These are phyloP conservation scores for Plicaturopsis crispa DNA, from an alignment of 768 basidiomycete genomes.

Conservation along the genomic window DNA sequence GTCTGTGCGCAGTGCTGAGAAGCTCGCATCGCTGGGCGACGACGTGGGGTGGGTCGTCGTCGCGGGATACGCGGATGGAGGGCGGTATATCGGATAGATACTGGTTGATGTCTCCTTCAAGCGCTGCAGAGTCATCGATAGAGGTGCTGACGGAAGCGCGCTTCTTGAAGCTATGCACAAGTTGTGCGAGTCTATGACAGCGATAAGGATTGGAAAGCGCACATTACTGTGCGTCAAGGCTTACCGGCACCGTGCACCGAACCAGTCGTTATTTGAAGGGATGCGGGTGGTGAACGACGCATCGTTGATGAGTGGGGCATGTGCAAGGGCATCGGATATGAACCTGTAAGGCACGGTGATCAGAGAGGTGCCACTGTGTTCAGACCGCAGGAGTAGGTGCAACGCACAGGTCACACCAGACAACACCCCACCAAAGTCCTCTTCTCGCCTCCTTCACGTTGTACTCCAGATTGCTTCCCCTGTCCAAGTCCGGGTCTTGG, in stretches of 20 bases:
- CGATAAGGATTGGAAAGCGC: neutral
- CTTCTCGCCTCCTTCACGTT: constrained; percentile 46
- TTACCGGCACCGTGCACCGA: constrained; percentile 56
- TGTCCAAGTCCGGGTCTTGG: constrained; percentile 48
- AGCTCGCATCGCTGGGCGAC: constrained; percentile 52
- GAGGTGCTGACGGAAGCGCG: constrained; percentile 27
- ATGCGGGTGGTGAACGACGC: constrained; percentile 46
- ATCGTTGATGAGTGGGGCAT: constrained; percentile 51
- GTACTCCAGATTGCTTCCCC: constrained; percentile 38
- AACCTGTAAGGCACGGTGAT: constrained; percentile 52
- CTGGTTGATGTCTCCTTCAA: constrained; percentile 47
- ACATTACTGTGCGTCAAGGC: constrained; percentile 12
- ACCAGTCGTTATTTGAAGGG: constrained; percentile 46
- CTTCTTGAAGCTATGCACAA: constrained; percentile 55
- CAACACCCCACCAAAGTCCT: constrained; percentile 73
- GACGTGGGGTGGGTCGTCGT: constrained; percentile 17
- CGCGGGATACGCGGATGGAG: constrained; percentile 35
- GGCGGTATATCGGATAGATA: constrained; percentile 49
- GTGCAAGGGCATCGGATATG: constrained; percentile 59
- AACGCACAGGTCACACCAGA: constrained; percentile 73
- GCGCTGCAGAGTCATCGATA: constrained; percentile 52
- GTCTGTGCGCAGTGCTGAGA: constrained; percentile 47
- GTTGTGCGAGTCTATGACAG: constrained; percentile 43
- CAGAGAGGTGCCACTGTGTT: constrained; percentile 1
- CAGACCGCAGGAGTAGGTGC: constrained; percentile 6